phyloP scores from a whole-genome alignment of 2,329 filamentous ascomycete species.

The Orbilia brochopaga region DNA sequence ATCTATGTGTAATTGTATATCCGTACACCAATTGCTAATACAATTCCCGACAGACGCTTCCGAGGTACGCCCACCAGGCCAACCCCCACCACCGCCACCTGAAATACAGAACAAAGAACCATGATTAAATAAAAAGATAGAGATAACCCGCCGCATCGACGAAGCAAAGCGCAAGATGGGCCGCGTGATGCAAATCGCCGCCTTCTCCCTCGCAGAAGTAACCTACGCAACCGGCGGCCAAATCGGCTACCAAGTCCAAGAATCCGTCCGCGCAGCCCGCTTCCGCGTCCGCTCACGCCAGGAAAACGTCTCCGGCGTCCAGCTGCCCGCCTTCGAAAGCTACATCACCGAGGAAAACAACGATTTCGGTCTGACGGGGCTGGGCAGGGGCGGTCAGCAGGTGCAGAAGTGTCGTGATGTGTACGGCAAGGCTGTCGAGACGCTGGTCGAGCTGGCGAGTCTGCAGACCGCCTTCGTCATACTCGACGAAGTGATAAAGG shows the following conservation, averaged over 20 bases:
- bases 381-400: slow-evolving; percentile 96
- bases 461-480: slow-evolving; percentile 98
- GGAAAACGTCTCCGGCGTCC: slow-evolving; percentile 96
- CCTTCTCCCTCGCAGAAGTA: slow-evolving; percentile 95
- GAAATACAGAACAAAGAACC: neutral
- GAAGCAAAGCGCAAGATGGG: slow-evolving; percentile 99
- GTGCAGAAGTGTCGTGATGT: slow-evolving; percentile 94
- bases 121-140: slow-evolving; percentile 60
- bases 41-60: slow-evolving; percentile 70
- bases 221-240: slow-evolving; percentile 89
- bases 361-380: slow-evolving; percentile 92
- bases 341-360: slow-evolving; percentile 87
- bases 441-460: slow-evolving; percentile 90
- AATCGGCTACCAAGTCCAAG: slow-evolving; percentile 97
- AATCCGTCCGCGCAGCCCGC: slow-evolving; percentile 88
- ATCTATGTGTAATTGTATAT: slow-evolving; percentile 44
- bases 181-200: slow-evolving; percentile 97
- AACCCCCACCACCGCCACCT: slow-evolving; percentile 27
- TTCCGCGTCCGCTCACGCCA: slow-evolving; percentile 95
- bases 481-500: slow-evolving; percentile 97
- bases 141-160: slow-evolving; percentile 96
- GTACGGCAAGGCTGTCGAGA: slow-evolving; percentile 93
- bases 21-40: slow-evolving; percentile 49
- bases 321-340: slow-evolving; percentile 91
- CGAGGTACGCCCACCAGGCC: slow-evolving; percentile 67